phyloP scores from a whole-genome alignment of 768 basidiomycete genomes.

The Gymnopilus junonius region DNA sequence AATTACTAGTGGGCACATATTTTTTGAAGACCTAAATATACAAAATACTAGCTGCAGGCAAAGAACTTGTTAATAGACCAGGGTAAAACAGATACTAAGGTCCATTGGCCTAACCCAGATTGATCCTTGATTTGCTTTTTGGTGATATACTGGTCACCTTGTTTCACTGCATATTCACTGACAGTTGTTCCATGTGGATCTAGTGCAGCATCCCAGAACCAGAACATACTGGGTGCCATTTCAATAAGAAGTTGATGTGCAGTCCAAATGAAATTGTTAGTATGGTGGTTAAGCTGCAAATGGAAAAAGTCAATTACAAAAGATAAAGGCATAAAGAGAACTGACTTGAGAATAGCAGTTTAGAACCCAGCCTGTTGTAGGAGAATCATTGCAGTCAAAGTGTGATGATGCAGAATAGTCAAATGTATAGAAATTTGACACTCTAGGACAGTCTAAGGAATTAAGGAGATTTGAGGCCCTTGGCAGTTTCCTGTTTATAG shows the following conservation, averaged over 20 bases:
- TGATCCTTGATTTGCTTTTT: too few relatives aligned
- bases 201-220: background rate
- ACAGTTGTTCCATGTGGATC: background rate
- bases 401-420: background rate
- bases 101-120: too few relatives aligned
- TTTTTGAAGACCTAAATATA: too few relatives aligned
- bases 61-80: too few relatives aligned
- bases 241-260: background rate
- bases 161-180: too few relatives aligned
- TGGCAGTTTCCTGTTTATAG: background rate
- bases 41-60: too few relatives aligned
- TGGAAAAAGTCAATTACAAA: background rate
- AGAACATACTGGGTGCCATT: background rate
- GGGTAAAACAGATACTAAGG: too few relatives aligned
- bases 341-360: background rate
- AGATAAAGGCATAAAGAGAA: background rate
- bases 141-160: too few relatives aligned
- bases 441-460: background rate
- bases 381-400: background rate
- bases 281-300: background rate
- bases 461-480: background rate
- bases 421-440: background rate
- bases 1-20: too few relatives aligned
- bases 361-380: background rate
- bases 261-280: background rate